A percentile compares a stretch with the other conserved stretches of the same genome.
Evolutionary conservation across 164 flowering plant species (phyloP).

Genomic region (Aristolochia californica): DNA sequence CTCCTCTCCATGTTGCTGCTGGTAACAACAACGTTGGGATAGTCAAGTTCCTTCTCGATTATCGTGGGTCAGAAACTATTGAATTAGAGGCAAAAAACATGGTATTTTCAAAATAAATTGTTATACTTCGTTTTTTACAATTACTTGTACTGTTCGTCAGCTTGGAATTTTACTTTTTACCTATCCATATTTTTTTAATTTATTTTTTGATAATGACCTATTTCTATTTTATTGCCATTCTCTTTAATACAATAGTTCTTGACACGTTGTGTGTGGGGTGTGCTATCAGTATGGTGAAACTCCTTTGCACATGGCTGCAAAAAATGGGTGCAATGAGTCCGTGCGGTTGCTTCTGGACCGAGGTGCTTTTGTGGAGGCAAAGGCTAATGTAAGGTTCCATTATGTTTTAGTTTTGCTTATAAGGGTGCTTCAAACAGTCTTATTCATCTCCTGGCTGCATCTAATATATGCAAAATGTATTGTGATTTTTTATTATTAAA

Average conservation of each 20-base stretch:
- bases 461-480: not conserved
- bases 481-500: too few species aligned
- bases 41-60: conserved; percentile 58
- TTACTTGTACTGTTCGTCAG: not conserved
- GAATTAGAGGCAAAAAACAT: conserved; percentile 91
- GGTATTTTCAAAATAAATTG: conserved; percentile 25
- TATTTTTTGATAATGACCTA: not conserved
- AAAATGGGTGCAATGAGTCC: conserved; percentile 86
- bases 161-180: not conserved
- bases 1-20: conserved; percentile 93
- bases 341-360: conserved; percentile 65
- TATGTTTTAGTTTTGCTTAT: not conserved
- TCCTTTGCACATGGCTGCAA: conserved; percentile 97
- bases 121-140: not conserved
- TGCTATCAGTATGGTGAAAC: conserved; percentile 89
- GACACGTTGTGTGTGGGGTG: conserved; percentile 3
- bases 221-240: not conserved
- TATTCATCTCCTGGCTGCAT: not conserved
- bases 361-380: conserved; percentile 84
- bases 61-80: conserved; percentile 53
- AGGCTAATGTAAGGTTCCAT: conserved; percentile 58
- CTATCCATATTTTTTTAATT: not conserved
- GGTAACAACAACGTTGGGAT: conserved; percentile 61
- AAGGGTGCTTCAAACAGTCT: not conserved
- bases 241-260: conserved; percentile 1